Percentiles rank a stretch among this genome's conserved stretches.
phyloP scores from a whole-genome alignment of 2,329 filamentous ascomycete genomes.

The Raffaelea ambrosiae region DNA sequence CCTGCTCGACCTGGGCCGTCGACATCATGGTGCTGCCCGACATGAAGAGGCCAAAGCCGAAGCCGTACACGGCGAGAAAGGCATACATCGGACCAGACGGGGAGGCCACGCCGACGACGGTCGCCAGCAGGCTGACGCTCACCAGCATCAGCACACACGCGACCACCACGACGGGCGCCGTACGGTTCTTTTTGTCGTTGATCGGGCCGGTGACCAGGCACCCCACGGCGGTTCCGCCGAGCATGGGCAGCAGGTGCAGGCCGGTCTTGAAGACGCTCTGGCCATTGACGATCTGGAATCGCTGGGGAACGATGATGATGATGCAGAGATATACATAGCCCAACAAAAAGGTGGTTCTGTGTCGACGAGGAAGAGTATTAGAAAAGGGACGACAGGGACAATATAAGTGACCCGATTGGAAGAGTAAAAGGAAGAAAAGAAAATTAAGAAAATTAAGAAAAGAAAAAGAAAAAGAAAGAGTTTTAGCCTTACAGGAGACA shows the following conservation, averaged over 20 bases:
- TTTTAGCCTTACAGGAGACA: constrained; percentile 32
- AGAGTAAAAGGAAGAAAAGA: not conserved
- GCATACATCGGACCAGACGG: constrained; percentile 36
- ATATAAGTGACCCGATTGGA: too few species aligned
- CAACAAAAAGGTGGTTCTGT: constrained; percentile 45
- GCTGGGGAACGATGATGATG: constrained; percentile 50
- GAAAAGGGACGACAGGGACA: too few species aligned
- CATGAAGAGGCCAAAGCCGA: constrained; percentile 51
- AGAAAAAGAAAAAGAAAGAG: too few species aligned
- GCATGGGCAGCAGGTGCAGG: constrained; percentile 48
- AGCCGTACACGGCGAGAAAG: constrained; percentile 47
- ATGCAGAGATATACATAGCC: constrained; percentile 50
- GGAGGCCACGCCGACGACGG: constrained; percentile 23
- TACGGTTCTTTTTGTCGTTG: constrained; percentile 45
- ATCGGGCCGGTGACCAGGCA: constrained; percentile 46
- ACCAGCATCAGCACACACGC: constrained; percentile 44
- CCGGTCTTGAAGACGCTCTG: constrained; percentile 46
- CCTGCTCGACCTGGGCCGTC: constrained; percentile 38
- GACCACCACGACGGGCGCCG: constrained; percentile 39
- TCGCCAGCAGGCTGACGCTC: constrained; percentile 42
- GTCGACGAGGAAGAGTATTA: not conserved
- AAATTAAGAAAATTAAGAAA: too few species aligned
- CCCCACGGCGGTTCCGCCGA: constrained; percentile 46
- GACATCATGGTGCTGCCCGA: constrained; percentile 50
- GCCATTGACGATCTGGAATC: constrained; percentile 50